These are phyloP conservation scores for Termitomyces titanicus DNA, from an alignment of 768 basidiomycete genomes.

Conservation along the genomic window DNA sequence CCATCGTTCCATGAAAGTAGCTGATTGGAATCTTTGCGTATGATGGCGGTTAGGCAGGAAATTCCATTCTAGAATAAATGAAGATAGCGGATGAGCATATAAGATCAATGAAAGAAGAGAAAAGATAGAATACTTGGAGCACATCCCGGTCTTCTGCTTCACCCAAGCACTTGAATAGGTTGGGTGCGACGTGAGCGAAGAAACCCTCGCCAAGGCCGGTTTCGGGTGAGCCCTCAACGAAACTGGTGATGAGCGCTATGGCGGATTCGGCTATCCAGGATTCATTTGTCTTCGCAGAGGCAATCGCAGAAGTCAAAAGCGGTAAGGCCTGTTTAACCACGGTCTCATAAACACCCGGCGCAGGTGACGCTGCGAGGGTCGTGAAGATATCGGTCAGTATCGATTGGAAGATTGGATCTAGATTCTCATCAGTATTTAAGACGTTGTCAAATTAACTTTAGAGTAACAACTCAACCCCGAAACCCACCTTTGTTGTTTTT, in stretches of 20 bases:
- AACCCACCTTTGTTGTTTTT: conserved; percentile 77
- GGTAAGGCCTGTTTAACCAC: conserved; percentile 77
- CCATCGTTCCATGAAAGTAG: conserved; percentile 72
- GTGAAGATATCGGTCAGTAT: conserved; percentile 79
- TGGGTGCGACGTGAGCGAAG: conserved; percentile 71
- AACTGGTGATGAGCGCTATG: conserved; percentile 73
- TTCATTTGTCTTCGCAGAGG: conserved; percentile 53
- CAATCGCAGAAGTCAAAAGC: conserved; percentile 61
- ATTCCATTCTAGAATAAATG: conserved; percentile 66
- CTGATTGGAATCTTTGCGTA: conserved; percentile 85
- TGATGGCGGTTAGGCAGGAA: conserved; percentile 72
- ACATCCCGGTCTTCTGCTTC: conserved; percentile 84
- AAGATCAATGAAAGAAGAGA: not conserved
- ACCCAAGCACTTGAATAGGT: conserved; percentile 65
- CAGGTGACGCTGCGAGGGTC: conserved; percentile 59
- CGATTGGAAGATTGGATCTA: conserved; percentile 86
- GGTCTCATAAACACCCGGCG: conserved; percentile 61
- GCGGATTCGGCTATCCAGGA: conserved; percentile 78
- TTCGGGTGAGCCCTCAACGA: conserved; percentile 63
- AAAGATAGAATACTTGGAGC: conserved; percentile 52
- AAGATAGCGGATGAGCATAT: not conserved
- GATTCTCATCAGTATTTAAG: not conserved
- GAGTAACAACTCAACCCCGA: not conserved
- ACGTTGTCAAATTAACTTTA: not conserved
- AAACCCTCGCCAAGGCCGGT: conserved; percentile 76